These are phyloP conservation scores for Hymenoscyphus fructigenus DNA, from an alignment of 2,329 filamentous ascomycete genomes.

Conservation along the genomic window DNA sequence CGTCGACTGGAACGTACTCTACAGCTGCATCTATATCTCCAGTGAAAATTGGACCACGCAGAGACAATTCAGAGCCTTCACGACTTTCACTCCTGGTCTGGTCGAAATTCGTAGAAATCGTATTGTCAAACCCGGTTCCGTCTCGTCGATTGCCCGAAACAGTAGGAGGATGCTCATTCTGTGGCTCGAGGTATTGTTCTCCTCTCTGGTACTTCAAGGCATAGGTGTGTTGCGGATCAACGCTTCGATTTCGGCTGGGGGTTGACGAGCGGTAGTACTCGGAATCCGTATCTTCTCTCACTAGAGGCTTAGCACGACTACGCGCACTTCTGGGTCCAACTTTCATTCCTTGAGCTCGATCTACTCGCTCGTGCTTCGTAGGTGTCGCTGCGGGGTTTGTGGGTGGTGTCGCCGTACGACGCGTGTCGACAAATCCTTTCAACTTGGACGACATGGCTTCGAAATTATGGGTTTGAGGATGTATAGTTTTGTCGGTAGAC, in stretches of 20 bases:
- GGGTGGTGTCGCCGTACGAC: neutral
- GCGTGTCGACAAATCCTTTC: neutral
- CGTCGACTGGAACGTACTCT: neutral
- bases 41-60: neutral
- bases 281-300: neutral
- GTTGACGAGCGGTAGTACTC: neutral
- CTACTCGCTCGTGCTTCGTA: neutral
- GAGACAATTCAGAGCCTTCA: neutral
- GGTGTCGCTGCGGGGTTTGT: neutral
- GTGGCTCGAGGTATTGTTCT: neutral
- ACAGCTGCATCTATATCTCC: neutral
- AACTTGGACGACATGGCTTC: neutral
- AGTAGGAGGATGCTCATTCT: neutral
- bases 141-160: neutral
- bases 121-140: slow-evolving; percentile 2
- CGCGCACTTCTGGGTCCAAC: neutral
- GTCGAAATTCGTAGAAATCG: slow-evolving; percentile 2
- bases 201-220: neutral
- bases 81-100: slow-evolving; percentile 2
- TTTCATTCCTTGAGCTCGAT: neutral
- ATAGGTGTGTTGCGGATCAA: neutral
- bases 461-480: neutral
- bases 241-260: neutral
- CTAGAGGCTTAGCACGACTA: neutral
- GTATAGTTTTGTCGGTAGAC: neutral